Evolutionary conservation across 306 rosid genomes (phyloP).

Genomic region (Echinosophora koreensis): DNA sequence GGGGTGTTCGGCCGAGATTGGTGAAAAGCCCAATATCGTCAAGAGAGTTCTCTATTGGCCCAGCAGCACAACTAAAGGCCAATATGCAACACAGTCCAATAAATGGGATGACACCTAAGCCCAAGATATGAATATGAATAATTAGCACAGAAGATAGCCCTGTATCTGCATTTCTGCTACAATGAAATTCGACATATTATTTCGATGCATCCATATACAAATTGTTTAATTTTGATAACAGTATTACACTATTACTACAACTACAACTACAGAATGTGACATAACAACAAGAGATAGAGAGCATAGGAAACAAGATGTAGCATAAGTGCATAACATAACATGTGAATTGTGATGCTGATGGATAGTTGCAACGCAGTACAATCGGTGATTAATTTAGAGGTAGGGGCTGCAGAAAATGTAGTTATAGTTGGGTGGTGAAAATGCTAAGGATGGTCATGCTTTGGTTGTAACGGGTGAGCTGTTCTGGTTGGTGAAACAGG

Average conservation of each 20-base stretch:
- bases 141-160: background rate
- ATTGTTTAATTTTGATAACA: background rate
- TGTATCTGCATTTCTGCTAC: background rate
- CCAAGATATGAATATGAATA: too few relatives aligned
- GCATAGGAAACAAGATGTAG: background rate
- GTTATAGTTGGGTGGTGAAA: conserved; percentile 45
- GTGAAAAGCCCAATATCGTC: too few relatives aligned
- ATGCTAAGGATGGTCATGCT: conserved; percentile 44
- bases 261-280: background rate
- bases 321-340: background rate
- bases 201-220: background rate
- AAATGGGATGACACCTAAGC: too few relatives aligned
- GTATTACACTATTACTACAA: background rate
- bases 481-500: conserved; percentile 34
- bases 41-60: too few relatives aligned
- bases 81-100: too few relatives aligned
- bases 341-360: background rate
- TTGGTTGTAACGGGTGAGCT: conserved; percentile 36
- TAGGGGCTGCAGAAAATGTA: background rate
- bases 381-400: background rate
- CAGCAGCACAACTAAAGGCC: too few relatives aligned
- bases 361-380: background rate
- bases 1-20: too few relatives aligned
- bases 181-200: background rate
- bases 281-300: background rate